Evolutionary conservation across 805 yeast species (phyloP).

Genomic region (Dipodascopsis uninucleata): DNA sequence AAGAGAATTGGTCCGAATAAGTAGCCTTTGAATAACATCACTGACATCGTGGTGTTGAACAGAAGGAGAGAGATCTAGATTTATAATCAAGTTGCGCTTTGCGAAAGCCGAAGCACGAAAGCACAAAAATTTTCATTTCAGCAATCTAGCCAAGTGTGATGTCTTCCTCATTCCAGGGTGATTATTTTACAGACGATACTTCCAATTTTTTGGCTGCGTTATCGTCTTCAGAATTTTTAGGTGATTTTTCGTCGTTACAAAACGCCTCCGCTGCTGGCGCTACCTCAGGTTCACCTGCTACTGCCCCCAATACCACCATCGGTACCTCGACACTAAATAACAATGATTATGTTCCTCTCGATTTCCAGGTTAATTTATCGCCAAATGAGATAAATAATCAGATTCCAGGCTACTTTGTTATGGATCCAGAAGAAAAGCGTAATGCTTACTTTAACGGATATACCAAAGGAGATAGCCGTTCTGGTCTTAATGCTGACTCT

Average conservation of each 20-base stretch:
- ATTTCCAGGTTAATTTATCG: background rate
- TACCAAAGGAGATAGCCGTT: background rate
- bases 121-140: too few species aligned
- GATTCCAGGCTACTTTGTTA: background rate
- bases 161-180: conserved; percentile 3
- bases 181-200: conserved; percentile 20
- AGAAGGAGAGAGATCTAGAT: too few species aligned
- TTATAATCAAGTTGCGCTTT: too few species aligned
- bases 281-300: background rate
- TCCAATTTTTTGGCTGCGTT: conserved; percentile 24
- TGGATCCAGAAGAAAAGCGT: background rate
- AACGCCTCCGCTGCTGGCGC: background rate
- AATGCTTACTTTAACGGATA: background rate
- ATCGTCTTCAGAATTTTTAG: conserved; percentile 24
- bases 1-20: too few species aligned
- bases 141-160: too few species aligned
- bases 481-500: background rate
- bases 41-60: too few species aligned
- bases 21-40: too few species aligned
- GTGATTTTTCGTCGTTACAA: conserved; percentile 14
- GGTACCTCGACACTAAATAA: too few species aligned
- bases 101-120: too few species aligned
- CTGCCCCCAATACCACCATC: conserved; percentile 7
- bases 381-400: background rate
- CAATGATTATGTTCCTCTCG: too few species aligned